A percentile compares a stretch with the other conserved stretches of the same genome.
phyloP scores from a whole-genome alignment of 257 asterid species.

The Solanum sparsipilum region DNA sequence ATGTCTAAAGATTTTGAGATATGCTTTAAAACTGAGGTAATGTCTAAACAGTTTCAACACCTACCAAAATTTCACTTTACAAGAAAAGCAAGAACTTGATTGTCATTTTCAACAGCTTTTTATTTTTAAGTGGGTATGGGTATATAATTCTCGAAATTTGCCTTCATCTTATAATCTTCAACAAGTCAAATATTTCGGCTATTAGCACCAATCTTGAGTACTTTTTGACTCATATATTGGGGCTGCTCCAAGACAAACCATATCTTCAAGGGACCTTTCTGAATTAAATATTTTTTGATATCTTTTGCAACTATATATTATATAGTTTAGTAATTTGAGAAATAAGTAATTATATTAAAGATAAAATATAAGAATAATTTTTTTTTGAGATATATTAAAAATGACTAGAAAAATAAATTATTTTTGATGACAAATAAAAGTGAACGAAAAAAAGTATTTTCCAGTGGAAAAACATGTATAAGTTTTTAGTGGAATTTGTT shows the following conservation, averaged over 20 bases:
- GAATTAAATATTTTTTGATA: neutral
- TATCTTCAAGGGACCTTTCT: neutral
- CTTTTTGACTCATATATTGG: neutral
- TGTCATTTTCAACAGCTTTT: neutral
- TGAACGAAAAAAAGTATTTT: neutral
- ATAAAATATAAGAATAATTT: no score
- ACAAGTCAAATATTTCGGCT: neutral
- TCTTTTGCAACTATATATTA: neutral
- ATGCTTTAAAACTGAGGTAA: neutral
- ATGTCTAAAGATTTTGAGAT: neutral
- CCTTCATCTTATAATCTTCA: neutral
- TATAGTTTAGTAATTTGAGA: no score
- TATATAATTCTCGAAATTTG: neutral
- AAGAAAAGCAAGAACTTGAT: neutral
- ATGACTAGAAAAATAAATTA: no score
- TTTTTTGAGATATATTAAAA: no score
- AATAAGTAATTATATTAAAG: no score
- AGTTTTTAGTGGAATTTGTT: neutral
- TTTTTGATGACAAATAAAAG: no score
- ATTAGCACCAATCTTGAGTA: neutral
- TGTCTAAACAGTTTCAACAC: neutral
- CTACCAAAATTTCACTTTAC: neutral
- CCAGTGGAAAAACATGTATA: neutral
- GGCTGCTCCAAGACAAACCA: neutral
- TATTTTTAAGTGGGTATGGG: neutral